Evolutionary conservation across 2,329 filamentous ascomycete species (phyloP), one percentile per base, ranked within the genome.

Genomic region (Orbilia javanica): DNA sequence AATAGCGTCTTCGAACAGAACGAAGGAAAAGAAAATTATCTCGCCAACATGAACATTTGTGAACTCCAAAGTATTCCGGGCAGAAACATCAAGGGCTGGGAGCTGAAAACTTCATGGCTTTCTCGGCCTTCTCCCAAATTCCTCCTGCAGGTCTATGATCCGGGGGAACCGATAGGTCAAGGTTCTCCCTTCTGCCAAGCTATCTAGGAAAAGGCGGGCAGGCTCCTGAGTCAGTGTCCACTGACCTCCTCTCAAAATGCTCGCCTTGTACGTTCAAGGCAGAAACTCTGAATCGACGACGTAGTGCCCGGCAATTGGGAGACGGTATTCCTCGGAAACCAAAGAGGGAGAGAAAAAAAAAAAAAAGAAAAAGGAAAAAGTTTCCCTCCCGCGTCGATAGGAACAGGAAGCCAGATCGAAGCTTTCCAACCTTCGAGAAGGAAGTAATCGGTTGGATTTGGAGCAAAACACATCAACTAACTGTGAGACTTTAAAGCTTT

Each of bases 391-490:
- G 34, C 25, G 27, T 42, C 20, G 55, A 60, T 42, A 60, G 55
- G 55, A 60, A 60, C 34, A 60, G 55, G 57, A 72, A 72, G 68
- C 57, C 44, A 65, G 31, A 72, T 60, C 62, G 55, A 62, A 72
- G 55, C 25, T 53, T 66, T 57, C 15, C 7, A 8, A 46, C 34
- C 48, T 73, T 73, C 69, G 69, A 66, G 69, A 73, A 73, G 62
- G 34, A 72, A 63, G 53, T 57, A 57, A 39, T 53, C 15, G 29
- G 29, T 60, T 60, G 31, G 34, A 18, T 60, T 60, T 60, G 55
- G 20, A 60, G 55, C 55, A 60, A 60, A 60, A 42, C 55, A 60
- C 18, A 34, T 60, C 55, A 60, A 60, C 55, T 60, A 60, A n/a
- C 34, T 60, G 20, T 60, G 55, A 60, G 34, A 60, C 55, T 27